Conservation (phyloP, 768 basidiomycete species). For the Leccinum subgranulosum region DNA sequence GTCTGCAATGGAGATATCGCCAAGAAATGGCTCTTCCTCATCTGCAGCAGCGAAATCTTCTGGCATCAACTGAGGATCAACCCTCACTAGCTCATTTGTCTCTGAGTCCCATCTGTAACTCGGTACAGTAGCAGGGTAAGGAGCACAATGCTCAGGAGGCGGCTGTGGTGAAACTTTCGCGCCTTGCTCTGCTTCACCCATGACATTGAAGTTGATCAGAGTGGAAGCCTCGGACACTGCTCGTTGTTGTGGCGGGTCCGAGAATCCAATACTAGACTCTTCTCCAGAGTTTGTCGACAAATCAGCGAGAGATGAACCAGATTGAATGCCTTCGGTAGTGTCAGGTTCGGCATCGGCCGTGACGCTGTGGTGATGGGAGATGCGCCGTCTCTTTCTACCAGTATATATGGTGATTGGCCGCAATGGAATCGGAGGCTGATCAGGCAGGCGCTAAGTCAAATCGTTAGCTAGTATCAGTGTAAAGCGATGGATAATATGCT, state of each 20-base stretch:
- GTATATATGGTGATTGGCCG: not conserved
- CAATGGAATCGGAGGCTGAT: conserved; percentile 19
- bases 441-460: conserved; percentile 23
- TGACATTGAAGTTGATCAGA: not conserved
- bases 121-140: not conserved
- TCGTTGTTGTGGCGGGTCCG: not conserved
- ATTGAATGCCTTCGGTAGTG: not conserved
- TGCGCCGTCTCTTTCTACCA: not conserved
- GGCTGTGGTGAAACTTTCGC: not conserved
- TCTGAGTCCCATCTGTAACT: conserved; percentile 14
- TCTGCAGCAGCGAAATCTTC: not conserved
- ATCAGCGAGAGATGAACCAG: not conserved
- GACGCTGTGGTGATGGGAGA: not conserved
- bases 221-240: not conserved
- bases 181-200: not conserved
- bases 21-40: not conserved
- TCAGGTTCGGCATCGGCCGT: not conserved
- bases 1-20: too few relatives aligned
- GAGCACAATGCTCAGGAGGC: not conserved
- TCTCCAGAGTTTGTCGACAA: not conserved
- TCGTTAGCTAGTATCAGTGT: not conserved
- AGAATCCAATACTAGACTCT: too few relatives aligned
- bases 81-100: not conserved
- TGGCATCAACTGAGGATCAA: not conserved
- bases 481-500: not conserved